Conservation (phyloP, 1,139 yeast species). For the Saccharomyces pastorianus region DNA sequence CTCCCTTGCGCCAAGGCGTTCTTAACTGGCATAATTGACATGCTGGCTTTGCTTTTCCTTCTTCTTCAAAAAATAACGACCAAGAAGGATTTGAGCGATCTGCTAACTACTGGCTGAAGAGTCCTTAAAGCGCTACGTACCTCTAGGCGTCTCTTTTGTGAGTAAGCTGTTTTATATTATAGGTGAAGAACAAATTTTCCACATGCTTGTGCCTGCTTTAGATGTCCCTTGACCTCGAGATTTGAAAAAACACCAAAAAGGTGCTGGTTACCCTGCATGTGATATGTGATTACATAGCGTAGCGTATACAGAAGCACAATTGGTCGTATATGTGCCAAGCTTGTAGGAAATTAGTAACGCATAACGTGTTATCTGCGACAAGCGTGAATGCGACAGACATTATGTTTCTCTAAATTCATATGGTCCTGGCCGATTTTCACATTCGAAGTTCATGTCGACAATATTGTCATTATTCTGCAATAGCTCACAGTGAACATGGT, state of each 20-base stretch:
- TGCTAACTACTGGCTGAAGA: neutral
- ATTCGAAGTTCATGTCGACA: constrained; percentile 45
- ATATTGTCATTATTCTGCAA: constrained; percentile 48
- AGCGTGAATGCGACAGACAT: constrained; percentile 1
- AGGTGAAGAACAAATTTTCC: neutral
- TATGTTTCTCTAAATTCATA: constrained; percentile 55
- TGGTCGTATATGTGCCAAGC: constrained; percentile 1
- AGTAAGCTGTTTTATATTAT: neutral
- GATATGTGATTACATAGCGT: neutral
- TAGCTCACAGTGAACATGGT: constrained; percentile 56
- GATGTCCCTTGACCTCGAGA: constrained; percentile 1
- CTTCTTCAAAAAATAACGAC: neutral
- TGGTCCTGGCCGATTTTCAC: constrained; percentile 73
- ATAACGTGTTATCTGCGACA: neutral
- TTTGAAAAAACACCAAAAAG: neutral
- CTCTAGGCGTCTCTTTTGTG: neutral
- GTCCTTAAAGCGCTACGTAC: neutral
- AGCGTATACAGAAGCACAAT: neutral
- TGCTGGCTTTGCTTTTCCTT: neutral
- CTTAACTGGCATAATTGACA: constrained; percentile 15
- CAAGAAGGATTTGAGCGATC: neutral
- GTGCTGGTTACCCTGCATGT: neutral
- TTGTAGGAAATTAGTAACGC: neutral
- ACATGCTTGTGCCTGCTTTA: neutral
- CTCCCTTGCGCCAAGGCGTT: constrained; percentile 17